phyloP scores from a whole-genome alignment of 2,329 filamentous ascomycete genomes.

The Scedosporium boydii region DNA sequence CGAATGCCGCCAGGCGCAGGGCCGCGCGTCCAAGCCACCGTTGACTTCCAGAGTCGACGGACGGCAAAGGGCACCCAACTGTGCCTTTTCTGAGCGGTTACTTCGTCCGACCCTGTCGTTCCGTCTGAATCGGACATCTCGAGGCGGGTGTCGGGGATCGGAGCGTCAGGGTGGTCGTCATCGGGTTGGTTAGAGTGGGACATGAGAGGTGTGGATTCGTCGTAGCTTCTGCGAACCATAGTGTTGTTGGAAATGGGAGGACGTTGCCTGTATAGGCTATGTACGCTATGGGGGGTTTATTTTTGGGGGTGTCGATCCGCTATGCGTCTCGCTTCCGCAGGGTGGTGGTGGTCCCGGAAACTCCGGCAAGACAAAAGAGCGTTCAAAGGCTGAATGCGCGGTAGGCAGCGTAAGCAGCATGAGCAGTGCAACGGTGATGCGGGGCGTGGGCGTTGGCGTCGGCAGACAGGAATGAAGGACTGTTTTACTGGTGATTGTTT shows the following conservation, averaged over 20 bases:
- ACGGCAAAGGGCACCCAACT: conserved; percentile 44
- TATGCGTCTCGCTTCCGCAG: background rate
- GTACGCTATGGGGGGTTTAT: background rate
- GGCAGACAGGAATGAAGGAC: too few relatives aligned
- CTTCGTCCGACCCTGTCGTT: conserved; percentile 40
- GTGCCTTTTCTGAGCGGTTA: conserved; percentile 14
- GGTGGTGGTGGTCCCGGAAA: background rate
- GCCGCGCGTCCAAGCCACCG: conserved; percentile 43
- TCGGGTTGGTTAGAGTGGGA: conserved; percentile 18
- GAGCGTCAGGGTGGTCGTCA: conserved; percentile 29
- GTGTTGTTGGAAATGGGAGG: background rate
- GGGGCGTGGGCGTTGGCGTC: background rate
- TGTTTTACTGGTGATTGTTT: background rate
- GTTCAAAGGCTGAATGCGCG: background rate
- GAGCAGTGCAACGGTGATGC: background rate
- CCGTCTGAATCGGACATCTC: conserved; percentile 36
- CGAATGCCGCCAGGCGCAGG: conserved; percentile 31
- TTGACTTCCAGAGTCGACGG: conserved; percentile 32
- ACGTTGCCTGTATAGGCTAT: background rate
- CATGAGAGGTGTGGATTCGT: conserved; percentile 30
- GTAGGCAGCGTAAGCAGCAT: background rate
- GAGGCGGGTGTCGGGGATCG: conserved; percentile 28
- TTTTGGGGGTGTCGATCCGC: background rate
- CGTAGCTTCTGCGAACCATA: conserved; percentile 2
- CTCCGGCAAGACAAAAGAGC: background rate